Evolutionary conservation across 2,329 filamentous ascomycete species (phyloP).

Genomic region (Sclerotinia trifoliorum): DNA sequence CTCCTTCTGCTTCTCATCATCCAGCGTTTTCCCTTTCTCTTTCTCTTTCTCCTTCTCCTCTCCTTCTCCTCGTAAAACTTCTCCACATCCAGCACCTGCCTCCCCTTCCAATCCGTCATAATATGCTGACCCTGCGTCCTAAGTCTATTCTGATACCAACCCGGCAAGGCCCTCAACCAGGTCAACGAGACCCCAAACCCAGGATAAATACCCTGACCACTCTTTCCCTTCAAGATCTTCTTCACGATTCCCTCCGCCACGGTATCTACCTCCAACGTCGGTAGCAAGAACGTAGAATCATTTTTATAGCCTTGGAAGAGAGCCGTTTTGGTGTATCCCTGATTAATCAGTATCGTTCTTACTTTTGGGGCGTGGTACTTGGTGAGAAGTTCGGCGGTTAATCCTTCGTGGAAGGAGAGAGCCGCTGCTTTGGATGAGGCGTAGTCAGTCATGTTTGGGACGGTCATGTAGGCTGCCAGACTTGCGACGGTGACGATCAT

Average conservation of each 20-base stretch:
- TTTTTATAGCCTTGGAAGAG: conserved; percentile 58
- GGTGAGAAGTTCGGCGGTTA: conserved; percentile 56
- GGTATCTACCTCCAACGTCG: conserved; percentile 57
- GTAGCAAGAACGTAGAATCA: conserved; percentile 51
- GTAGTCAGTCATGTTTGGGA: conserved; percentile 68
- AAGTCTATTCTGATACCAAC: conserved; percentile 60
- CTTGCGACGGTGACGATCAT: conserved; percentile 71
- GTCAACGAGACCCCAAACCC: conserved; percentile 44
- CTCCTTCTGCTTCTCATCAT: conserved; percentile 20
- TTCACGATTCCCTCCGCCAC: conserved; percentile 63
- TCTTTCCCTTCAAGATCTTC: conserved; percentile 57
- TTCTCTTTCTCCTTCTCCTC: conserved; percentile 24
- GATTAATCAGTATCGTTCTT: conserved; percentile 64
- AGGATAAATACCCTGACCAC: conserved; percentile 57
- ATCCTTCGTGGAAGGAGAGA: conserved; percentile 65
- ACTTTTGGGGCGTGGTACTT: conserved; percentile 62
- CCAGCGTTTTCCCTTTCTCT: background rate
- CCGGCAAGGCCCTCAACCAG: conserved; percentile 54
- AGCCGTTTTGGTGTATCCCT: conserved; percentile 60
- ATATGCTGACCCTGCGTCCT: conserved; percentile 43
- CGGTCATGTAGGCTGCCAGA: conserved; percentile 58
- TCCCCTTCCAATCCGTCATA: conserved; percentile 38
- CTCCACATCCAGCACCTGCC: conserved; percentile 39
- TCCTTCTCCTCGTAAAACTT: conserved; percentile 31
- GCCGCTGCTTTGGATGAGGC: conserved; percentile 64